Percentiles rank a stretch among this genome's conserved stretches.
Evolutionary conservation across 495 filamentous ascomycete species (phyloP).

Genomic region (Pyrenula massariospora): DNA sequence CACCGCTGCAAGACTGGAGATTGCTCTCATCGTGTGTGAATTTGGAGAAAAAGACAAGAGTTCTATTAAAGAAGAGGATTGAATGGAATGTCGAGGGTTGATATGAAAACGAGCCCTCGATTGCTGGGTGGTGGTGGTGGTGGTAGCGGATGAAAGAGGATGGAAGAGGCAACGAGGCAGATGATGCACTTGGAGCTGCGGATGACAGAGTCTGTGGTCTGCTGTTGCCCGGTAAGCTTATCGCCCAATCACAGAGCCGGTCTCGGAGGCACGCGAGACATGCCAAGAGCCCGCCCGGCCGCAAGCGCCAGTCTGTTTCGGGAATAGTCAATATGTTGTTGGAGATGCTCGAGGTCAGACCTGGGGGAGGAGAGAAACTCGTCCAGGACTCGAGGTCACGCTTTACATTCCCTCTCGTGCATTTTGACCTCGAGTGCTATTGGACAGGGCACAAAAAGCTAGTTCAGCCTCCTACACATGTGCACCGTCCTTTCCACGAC

Average conservation of each 20-base stretch:
- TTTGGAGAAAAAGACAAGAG: slow-evolving; percentile 12
- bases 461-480: no score
- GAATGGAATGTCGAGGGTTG: slow-evolving; percentile 10
- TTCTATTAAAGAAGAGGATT: slow-evolving; percentile 11
- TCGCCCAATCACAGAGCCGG: background rate
- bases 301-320: background rate
- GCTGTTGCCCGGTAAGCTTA: background rate
- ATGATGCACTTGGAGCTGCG: background rate
- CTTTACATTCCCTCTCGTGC: background rate
- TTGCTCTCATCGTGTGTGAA: slow-evolving; percentile 58
- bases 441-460: no score
- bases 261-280: background rate
- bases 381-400: background rate
- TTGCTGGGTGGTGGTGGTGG: slow-evolving; percentile 3
- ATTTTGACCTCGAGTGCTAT: no score
- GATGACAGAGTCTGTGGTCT: background rate
- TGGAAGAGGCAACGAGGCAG: background rate
- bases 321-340: background rate
- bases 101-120: slow-evolving; percentile 11
- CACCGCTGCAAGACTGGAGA: slow-evolving; percentile 47
- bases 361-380: no score
- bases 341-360: background rate
- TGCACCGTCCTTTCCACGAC: no score
- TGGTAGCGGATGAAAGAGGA: slow-evolving; percentile 9
- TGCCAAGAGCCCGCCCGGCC: background rate